A percentile compares a stretch with the other conserved stretches of the same genome.
Conservation (phyloP, 2,329 filamentous ascomycete species). For the Verticillium klebahnii region DNA sequence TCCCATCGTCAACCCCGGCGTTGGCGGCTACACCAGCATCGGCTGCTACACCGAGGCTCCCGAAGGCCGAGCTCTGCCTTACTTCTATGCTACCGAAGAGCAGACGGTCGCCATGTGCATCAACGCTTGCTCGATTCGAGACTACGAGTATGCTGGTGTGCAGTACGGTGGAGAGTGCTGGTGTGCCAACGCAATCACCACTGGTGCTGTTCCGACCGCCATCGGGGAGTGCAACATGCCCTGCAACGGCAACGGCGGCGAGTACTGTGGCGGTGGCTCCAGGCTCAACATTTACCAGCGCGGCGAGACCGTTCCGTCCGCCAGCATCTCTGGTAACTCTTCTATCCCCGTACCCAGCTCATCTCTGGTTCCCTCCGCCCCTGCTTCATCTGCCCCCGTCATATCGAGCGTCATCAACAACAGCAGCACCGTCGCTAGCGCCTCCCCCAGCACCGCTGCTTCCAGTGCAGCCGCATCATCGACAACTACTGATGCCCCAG, state of each 20-base stretch:
- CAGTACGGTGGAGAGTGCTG: conserved; percentile 37
- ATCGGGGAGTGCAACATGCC: conserved; percentile 27
- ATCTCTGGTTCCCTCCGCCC: neutral
- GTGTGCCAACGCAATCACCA: conserved; percentile 24
- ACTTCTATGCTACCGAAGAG: conserved; percentile 8
- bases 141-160: conserved; percentile 26
- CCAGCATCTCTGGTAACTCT: conserved; percentile 5
- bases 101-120: conserved; percentile 20
- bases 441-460: conserved; percentile 21
- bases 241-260: conserved; percentile 29
- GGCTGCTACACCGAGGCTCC: conserved; percentile 17
- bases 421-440: conserved; percentile 19
- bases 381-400: neutral
- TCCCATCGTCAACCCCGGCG: conserved; percentile 32
- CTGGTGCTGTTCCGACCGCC: conserved; percentile 22
- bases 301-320: conserved; percentile 1
- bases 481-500: neutral
- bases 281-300: conserved; percentile 30
- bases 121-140: conserved; percentile 21
- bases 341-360: neutral
- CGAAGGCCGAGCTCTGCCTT: conserved; percentile 14
- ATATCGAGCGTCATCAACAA: neutral
- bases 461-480: conserved; percentile 22
- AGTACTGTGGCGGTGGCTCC: conserved; percentile 28
- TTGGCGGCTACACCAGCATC: conserved; percentile 16